Base-by-base conservation (phyloP, 208 protist genomes). In the Angomonas ambiguus region DNA sequence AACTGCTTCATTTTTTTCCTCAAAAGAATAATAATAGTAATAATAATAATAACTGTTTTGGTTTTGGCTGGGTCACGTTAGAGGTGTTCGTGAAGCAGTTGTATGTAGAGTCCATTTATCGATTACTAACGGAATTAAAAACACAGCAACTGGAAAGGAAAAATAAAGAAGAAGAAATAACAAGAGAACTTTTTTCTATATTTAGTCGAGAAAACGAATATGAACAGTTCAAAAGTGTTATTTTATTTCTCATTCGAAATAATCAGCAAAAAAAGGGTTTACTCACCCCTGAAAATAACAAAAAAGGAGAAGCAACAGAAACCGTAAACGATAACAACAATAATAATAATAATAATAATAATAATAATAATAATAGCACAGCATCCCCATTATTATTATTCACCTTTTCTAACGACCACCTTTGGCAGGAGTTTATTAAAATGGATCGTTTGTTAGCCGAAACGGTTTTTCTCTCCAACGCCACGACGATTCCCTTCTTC, bases 11-110 rank as follows among this genome's bases (percentile, higher is more conserved):
- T n/a, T 45, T 45, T 45, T 45, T 45, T 45, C 38, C 8, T n/a
- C 8, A 45, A 45, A n/a, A 45, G 8, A 45, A 45, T 45, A n/a
- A n/a, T n/a, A 45, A 45, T 45, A 45, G 16, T 45, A 45, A 45
- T 45, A 45, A 45, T 45, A 45, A 45, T 45, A n/a, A n/a, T n/a
- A n/a, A n/a, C n/a, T n/a, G n/a, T n/a, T 45, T 45, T 45, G 38
- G 38, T n/a, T 45, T 45, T 8, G 38, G 38, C 16, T 45, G 38
- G 38, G 8, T n/a, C 38, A n/a, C 38, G 38, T 16, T 45, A 16
- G 38, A 45, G 38, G 8, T 45, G 16, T 45, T 45, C 16, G 38
- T 45, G 16, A 45, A 45, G 16, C 38, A 45, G 16, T n/a, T 45
- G 8, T 45, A 45, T 16, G 38, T 45, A 8, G 38, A 45, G 16